Base-by-base conservation (phyloP, 129 eudicot species). In the Lonicera japonica region DNA sequence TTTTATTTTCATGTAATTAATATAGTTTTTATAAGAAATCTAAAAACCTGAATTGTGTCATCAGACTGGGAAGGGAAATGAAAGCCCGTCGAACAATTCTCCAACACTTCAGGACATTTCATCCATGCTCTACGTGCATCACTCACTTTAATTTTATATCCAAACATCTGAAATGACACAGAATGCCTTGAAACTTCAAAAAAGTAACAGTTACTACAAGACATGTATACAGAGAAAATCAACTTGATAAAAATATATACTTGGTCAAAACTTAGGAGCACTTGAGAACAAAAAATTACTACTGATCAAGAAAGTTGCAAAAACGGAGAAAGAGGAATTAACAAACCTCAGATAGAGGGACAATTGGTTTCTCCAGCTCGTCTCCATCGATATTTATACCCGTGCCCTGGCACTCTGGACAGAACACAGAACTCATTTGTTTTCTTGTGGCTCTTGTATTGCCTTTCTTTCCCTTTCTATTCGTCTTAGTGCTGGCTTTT, bases 351-450 rank as follows among this genome's bases (percentile, higher is more conserved):
- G 92, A 74, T 47, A 88, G 95, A 58, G 85, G 67, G 21, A 82
- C 72, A 6, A 82, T 74, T 54, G 99, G 96, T 45, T 79, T 83
- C 80, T 94, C 99, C 61, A 87, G 77, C 59, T 78, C 89, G 52
- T 83, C 89, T 36, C 72, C 89, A 56, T 76, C 73, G 68, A 83
- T 40, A 41, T 54, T 64, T 25, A 86, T 58, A 22, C 99, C 96
- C 54, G 96, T 83, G 64, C 99, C 99, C 69, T 94, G 99, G 70
- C 99, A 94, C 60, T 88, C 95, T 34, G 99, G 92, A 63, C 99
- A 94, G 70, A 94, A 88, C 16, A 77, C 80, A 4, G 79, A 80
- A 66, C 48, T 25, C 14, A 83, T 79, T 68, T 77, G 81, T 59
- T 82, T 71, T 50, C 53, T 46, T 0, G 54, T 23, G 13, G 54